These are phyloP conservation scores for Peronospora tabacina DNA, from an alignment of 352 stramenopile species.

Conservation along the genomic window DNA sequence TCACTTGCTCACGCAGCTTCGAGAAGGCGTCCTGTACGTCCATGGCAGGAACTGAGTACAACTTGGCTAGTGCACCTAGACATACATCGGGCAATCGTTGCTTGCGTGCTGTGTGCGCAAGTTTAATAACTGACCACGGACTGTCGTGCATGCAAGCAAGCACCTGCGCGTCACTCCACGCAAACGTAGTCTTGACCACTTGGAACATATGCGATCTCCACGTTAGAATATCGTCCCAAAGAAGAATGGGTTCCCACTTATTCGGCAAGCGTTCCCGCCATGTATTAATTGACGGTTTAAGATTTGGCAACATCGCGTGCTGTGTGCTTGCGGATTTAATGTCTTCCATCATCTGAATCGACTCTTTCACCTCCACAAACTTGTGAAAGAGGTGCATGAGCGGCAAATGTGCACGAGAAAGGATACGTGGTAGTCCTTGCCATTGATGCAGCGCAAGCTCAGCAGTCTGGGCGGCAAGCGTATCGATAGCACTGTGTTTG, in stretches of 20 bases:
- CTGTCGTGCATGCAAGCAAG: conserved; percentile 88
- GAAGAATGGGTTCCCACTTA: conserved; percentile 88
- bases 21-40: conserved; percentile 90
- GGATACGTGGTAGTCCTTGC: conserved; percentile 79
- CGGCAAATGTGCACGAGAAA: conserved; percentile 67
- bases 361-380: conserved; percentile 90
- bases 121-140: conserved; percentile 89
- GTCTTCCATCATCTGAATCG: conserved; percentile 86
- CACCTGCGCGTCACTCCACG: conserved; percentile 83
- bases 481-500: conserved; percentile 63
- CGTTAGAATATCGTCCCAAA: conserved; percentile 91
- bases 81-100: conserved; percentile 86
- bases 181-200: conserved; percentile 84
- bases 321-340: conserved; percentile 77
- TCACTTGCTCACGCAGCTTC: conserved; percentile 90
- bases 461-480: conserved; percentile 56
- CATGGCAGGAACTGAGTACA: conserved; percentile 87
- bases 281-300: conserved; percentile 89
- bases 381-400: conserved; percentile 87
- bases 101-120: conserved; percentile 87
- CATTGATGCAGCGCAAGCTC: conserved; percentile 84
- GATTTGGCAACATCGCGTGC: conserved; percentile 77
- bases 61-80: conserved; percentile 74
- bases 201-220: conserved; percentile 92
- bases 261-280: conserved; percentile 90